Conservation (phyloP, 2,329 filamentous ascomycete genomes). For the Penicillium expansum region DNA sequence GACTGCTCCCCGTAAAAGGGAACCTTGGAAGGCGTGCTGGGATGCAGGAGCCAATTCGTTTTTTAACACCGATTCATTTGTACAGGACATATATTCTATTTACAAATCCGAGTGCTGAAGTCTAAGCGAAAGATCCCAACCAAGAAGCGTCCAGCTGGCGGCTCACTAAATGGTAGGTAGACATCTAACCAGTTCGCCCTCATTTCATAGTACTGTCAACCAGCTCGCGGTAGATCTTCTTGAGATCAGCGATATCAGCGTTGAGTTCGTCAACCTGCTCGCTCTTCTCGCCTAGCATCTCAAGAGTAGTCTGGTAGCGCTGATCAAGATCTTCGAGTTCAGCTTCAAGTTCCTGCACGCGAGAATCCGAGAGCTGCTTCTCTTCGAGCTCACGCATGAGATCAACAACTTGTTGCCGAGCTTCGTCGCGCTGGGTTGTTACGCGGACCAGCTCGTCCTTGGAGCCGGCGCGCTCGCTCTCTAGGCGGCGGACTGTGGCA, state of each 20-base stretch:
- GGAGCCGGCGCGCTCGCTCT: constrained; percentile 84
- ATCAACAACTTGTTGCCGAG: constrained; percentile 82
- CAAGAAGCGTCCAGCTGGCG: not conserved
- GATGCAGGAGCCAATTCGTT: not conserved
- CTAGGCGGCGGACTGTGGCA: constrained; percentile 82
- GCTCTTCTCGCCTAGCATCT: constrained; percentile 96
- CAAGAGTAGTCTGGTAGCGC: constrained; percentile 84
- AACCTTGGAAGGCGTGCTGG: not conserved
- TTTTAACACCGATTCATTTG: not conserved
- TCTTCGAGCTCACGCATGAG: constrained; percentile 84
- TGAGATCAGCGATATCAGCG: constrained; percentile 87
- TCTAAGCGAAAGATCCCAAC: not conserved
- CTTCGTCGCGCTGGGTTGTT: constrained; percentile 83
- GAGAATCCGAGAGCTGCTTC: constrained; percentile 59
- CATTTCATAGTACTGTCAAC: constrained; percentile 77
- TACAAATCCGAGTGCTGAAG: not conserved
- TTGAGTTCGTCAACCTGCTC: constrained; percentile 88
- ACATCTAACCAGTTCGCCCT: not conserved
- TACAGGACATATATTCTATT: constrained; percentile 6
- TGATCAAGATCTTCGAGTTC: constrained; percentile 67
- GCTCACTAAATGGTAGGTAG: not conserved
- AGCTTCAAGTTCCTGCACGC: constrained; percentile 63
- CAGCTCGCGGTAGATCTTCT: constrained; percentile 92
- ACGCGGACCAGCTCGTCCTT: constrained; percentile 83
- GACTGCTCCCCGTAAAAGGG: not conserved